Base-by-base conservation (phyloP, 2,329 filamentous ascomycete species). In the Didymella arachidicola region DNA sequence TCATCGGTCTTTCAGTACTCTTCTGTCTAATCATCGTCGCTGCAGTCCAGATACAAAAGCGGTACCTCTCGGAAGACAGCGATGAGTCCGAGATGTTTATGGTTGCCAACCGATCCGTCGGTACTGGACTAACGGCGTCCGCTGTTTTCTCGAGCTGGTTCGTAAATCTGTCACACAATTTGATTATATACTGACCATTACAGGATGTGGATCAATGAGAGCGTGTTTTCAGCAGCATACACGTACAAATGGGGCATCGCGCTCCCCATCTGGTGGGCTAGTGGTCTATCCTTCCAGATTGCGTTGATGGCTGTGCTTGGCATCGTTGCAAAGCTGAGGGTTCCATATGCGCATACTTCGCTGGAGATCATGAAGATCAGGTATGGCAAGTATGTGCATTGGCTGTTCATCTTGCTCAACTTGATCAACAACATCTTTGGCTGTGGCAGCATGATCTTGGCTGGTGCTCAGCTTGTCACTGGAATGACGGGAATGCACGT, bases 351-450 rank as follows among this genome's bases (percentile, higher is more conserved):
- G 12, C 62, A 64, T 36, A 64, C 62, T 3, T 60, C 64, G 12
- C 62, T 95, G 5, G 92, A 96, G 79, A 90, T 91, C 48, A 90
- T 95, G 69, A 86, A 86, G 59, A 91, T 91, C 16, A 85, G 92
- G 61, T 96, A 95, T 76, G 92, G 92, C 39, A 80, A 81, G 6
- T 69, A 78, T 25, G 87, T 90, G 0, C 92, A 97, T 70, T 79
- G 87, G 4, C 89, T 93, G 5, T 96, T 91, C 73, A 89, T 92
- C 59, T 81, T 89, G 4, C 95, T 96, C 63, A 91, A 89, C 29
- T 79, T 94, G 11, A 88, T 90, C 77, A 96, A 92, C 32, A 78
- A 94, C 70, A 89, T 95, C 41, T 83, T 96, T 7, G 92, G 96
- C 19, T 60, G 57, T 27, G 93, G 91, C 1, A 87, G 92, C 48